These are phyloP conservation scores for Lunularia cruciata DNA, from an alignment of 225 moss, liverwort and hornwort species.

Conservation along the genomic window DNA sequence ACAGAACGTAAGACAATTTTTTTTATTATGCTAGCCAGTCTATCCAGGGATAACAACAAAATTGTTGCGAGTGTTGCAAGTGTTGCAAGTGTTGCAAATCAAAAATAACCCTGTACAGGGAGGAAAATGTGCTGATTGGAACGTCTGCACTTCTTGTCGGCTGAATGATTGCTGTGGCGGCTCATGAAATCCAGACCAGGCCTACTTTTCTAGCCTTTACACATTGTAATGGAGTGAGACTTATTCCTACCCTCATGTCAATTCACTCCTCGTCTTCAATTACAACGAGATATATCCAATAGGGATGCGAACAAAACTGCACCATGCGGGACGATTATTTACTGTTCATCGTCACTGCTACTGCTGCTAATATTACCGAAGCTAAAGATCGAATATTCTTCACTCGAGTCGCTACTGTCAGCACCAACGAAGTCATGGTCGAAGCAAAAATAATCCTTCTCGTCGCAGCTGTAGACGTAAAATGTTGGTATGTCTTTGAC, in stretches of 20 bases:
- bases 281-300: neutral
- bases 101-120: slow-evolving; percentile 5
- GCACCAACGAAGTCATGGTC: slow-evolving; percentile 10
- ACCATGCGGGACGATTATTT: slow-evolving; percentile 5
- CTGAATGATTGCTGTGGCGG: neutral
- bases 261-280: neutral
- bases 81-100: no score
- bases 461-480: slow-evolving; percentile 7
- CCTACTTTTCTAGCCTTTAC: no score
- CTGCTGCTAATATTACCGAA: slow-evolving; percentile 27
- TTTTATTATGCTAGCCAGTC: no score
- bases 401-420: slow-evolving; percentile 21
- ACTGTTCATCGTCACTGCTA: slow-evolving; percentile 38
- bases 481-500: slow-evolving; percentile 27
- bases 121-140: neutral
- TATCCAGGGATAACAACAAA: no score
- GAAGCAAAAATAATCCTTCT: slow-evolving; percentile 17
- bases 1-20: no score
- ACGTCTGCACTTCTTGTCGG: neutral
- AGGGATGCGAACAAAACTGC: slow-evolving; percentile 22
- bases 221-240: neutral
- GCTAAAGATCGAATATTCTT: slow-evolving; percentile 31
- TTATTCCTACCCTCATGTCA: neutral
- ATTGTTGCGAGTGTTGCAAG: no score
- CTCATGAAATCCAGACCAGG: neutral